Evolutionary conservation across 306 rosid species (phyloP), one percentile per base, ranked within the genome.

Genomic region (Cyamopsis tetragonoloba): DNA sequence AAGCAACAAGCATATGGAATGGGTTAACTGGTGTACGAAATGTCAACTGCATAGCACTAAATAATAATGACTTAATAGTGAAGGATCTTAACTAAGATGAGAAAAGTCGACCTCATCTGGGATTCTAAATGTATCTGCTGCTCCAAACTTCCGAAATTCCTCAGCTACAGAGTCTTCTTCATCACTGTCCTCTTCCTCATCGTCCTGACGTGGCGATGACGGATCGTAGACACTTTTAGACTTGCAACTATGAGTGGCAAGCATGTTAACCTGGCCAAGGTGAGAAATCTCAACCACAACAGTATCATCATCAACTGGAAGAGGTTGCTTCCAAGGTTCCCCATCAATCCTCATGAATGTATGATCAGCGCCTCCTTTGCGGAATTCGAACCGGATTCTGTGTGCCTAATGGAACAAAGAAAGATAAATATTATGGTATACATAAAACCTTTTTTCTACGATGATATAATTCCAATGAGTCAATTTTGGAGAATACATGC

Each of bases 321-420:
- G 86, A 51, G 96, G 96, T 73, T 93, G 99, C 82, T 86, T 93
- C 99, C 99, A 93, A 15, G 99, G 96, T 68, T 93, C 99, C 20
- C 99, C 96, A 28, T 93, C 99, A 5, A 90, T 90, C 80, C 96
- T 82, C 99, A 93, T 90, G 84, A 46, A 93, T 2, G 97, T 90
- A 48, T 85, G 86, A 73, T 88, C 89, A 9, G 81, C 70, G 24
- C 80, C 87, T 13, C 88, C 96, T 82, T 85, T 93, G 64, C 76
- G 83, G 71, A 93, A 93, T 80, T 81, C 85, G 34, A 93, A 88
- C 31, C 92, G 79, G 77, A 93, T 88, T 62, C 96, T 80, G 61
- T 58, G 86, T 7, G 87, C 97, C 99, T 93, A 39, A 31, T 59
- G 34, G 6, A n/a, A 37, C 51, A 56, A 10, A 26, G 59, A 2